These are phyloP conservation scores for Nephelium lappaceum DNA, from an alignment of 345 rosid genomes.

Conservation along the genomic window DNA sequence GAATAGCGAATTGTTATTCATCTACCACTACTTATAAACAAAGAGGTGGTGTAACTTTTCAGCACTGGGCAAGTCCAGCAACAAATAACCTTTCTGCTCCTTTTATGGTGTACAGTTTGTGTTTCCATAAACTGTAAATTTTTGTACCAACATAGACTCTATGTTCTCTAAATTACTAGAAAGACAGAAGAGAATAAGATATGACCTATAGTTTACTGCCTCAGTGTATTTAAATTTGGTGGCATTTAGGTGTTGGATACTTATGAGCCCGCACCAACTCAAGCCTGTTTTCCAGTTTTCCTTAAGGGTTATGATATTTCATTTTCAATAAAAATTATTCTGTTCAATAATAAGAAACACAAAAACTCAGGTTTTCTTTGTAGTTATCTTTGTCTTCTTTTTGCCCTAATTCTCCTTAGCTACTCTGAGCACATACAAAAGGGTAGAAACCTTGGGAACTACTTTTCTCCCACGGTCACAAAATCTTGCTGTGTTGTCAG, in stretches of 20 bases:
- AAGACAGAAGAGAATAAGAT: not conserved
- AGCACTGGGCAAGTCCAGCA: too few relatives aligned
- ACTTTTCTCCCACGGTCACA: not conserved
- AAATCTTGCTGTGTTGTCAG: conserved; percentile 44
- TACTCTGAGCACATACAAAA: not conserved
- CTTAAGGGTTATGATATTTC: not conserved
- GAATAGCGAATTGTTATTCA: not conserved
- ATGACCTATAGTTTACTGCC: not conserved
- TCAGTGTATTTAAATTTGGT: not conserved
- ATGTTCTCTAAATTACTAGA: not conserved
- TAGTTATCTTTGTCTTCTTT: not conserved
- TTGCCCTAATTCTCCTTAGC: not conserved
- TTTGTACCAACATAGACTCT: not conserved
- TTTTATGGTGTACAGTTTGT: not conserved
- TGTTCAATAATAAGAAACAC: too few relatives aligned
- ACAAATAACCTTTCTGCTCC: too few relatives aligned
- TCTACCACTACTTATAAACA: not conserved
- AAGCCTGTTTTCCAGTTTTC: not conserved
- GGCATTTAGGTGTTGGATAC: not conserved
- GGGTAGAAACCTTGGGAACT: not conserved
- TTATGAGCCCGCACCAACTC: not conserved
- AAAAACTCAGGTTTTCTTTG: not conserved
- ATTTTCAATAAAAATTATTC: not conserved
- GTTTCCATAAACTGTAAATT: not conserved
- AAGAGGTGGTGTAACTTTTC: too few relatives aligned